A percentile compares a stretch with the other conserved stretches of the same genome.
Evolutionary conservation across 2,329 filamentous ascomycete species (phyloP).

Genomic region (Mollisiaceae sp.): DNA sequence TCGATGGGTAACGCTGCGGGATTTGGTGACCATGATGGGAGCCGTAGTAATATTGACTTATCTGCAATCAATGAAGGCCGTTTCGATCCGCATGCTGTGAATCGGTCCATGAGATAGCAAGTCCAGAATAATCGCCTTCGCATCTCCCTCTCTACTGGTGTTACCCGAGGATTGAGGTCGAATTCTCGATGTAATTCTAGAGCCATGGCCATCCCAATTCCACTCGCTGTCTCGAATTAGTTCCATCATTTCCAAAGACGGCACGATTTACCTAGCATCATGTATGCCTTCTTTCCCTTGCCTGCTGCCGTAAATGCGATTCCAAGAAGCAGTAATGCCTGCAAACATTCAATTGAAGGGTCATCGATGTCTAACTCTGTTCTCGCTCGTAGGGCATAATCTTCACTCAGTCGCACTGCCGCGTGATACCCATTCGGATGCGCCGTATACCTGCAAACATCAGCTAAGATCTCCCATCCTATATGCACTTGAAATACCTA

Average conservation of each 20-base stretch:
- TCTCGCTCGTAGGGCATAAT: slow-evolving; percentile 74
- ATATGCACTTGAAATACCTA: slow-evolving; percentile 51
- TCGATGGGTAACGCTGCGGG: slow-evolving; percentile 67
- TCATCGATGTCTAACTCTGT: slow-evolving; percentile 78
- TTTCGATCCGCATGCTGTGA: slow-evolving; percentile 80
- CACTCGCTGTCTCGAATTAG: slow-evolving; percentile 63
- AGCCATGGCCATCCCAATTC: slow-evolving; percentile 82
- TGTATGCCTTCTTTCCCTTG: slow-evolving; percentile 83
- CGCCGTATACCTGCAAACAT: slow-evolving; percentile 64
- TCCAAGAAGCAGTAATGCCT: slow-evolving; percentile 76
- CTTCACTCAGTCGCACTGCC: slow-evolving; percentile 70
- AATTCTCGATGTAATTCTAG: slow-evolving; percentile 81
- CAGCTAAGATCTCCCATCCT: slow-evolving; percentile 22
- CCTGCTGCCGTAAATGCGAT: slow-evolving; percentile 78
- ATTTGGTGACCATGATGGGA: slow-evolving; percentile 75
- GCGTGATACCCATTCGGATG: slow-evolving; percentile 71
- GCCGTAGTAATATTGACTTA: slow-evolving; percentile 73
- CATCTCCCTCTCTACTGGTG: slow-evolving; percentile 74
- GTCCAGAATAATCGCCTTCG: slow-evolving; percentile 86
- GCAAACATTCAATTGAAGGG: slow-evolving; percentile 77
- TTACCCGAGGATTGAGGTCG: slow-evolving; percentile 64
- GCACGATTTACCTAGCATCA: slow-evolving; percentile 71
- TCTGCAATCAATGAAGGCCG: slow-evolving; percentile 81
- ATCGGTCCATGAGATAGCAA: slow-evolving; percentile 86
- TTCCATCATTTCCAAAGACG: slow-evolving; percentile 13